These are phyloP conservation scores for Diaporthe ilicicola DNA, from an alignment of 2,329 filamentous ascomycete genomes.

Conservation along the genomic window DNA sequence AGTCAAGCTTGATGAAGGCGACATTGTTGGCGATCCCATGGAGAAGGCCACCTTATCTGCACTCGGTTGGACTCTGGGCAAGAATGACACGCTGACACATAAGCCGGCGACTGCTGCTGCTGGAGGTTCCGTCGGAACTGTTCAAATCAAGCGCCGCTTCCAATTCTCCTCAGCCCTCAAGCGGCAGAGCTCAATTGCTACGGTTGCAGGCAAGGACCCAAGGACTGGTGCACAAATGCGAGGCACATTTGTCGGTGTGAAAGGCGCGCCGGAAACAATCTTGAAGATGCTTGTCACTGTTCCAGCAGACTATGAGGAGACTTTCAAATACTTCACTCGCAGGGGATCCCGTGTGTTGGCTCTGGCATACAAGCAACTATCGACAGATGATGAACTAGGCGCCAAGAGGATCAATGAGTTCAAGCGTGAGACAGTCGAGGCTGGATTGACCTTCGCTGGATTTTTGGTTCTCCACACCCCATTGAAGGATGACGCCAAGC, in stretches of 20 bases:
- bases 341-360: constrained; percentile 95
- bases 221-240: constrained; percentile 79
- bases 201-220: constrained; percentile 75
- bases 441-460: constrained; percentile 85
- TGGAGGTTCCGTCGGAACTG: constrained; percentile 71
- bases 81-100: constrained; percentile 83
- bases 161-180: constrained; percentile 98
- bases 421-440: constrained; percentile 91
- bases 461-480: constrained; percentile 96
- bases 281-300: constrained; percentile 87
- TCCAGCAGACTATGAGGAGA: constrained; percentile 93
- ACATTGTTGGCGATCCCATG: constrained; percentile 98
- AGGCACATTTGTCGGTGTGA: constrained; percentile 93
- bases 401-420: constrained; percentile 89
- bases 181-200: constrained; percentile 93
- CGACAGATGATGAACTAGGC: constrained; percentile 81
- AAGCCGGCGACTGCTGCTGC: constrained; percentile 61
- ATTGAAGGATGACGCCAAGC: constrained; percentile 93
- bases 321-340: constrained; percentile 96
- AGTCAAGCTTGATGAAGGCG: constrained; percentile 95
- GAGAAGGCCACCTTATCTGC: constrained; percentile 93
- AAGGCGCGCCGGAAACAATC: constrained; percentile 97
- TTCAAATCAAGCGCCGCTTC: constrained; percentile 96
- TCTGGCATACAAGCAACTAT: constrained; percentile 91
- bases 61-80: constrained; percentile 91